Evolutionary conservation across 2,329 filamentous ascomycete genomes (phyloP), one percentile per base, ranked within the genome.

Genomic region (Conoideocrella luteorostrata): DNA sequence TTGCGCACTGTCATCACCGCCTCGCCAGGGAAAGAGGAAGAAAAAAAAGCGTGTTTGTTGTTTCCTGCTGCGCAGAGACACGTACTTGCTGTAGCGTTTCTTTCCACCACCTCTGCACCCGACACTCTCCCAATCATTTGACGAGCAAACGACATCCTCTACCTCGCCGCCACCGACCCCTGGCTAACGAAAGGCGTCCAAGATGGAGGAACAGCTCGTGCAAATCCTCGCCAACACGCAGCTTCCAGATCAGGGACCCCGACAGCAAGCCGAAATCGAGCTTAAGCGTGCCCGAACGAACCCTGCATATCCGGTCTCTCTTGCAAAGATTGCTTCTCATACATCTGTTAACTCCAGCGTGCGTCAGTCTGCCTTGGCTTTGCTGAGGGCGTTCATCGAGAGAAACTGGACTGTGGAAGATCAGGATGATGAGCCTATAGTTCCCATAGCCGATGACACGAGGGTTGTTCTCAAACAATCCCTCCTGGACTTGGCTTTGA

Each of bases 121-220:
- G 12, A 13, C 26, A 13, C 12, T 34, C 17, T 18, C 24, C 22
- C 26, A 17, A 32, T 26, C 20, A 13, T 29, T 17, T 7, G n/a
- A n/a, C n/a, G n/a, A n/a, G n/a, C n/a, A n/a, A n/a, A n/a, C n/a
- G n/a, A n/a, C n/a, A n/a, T n/a, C n/a, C n/a, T n/a, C n/a, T n/a
- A n/a, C n/a, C n/a, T n/a, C n/a, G n/a, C n/a, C n/a, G n/a, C n/a
- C 33, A 18, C 41, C 24, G 12, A 20, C 18, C 43, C 41, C 15
- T 39, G 43, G 23, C 24, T 32, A 45, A 46, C 43, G 37, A 46
- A 22, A 26, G 23, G 26, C 21, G 22, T 23, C 50, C 57, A 59
- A 50, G 57, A 95, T 95, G 89, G 90, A 95, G 77, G 84, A 94
- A 69, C 84, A 95, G 73, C 80, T 98, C 65, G 82, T 93, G 56